These are phyloP conservation scores for Hypholoma sublateritium DNA, from an alignment of 768 basidiomycete species.

Conservation along the genomic window DNA sequence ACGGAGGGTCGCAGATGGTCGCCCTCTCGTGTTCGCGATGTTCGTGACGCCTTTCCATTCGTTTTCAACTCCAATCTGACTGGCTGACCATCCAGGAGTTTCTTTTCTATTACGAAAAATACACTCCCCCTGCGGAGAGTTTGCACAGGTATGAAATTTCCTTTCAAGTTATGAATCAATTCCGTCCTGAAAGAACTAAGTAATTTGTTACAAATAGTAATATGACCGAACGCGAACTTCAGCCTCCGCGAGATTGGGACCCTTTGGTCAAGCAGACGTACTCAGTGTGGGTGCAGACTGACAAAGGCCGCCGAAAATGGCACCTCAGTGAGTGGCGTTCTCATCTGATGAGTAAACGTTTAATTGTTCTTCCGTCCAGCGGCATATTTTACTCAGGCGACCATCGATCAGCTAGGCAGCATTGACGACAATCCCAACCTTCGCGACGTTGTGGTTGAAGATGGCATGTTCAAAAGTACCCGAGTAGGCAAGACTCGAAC, in stretches of 20 bases:
- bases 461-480: conserved; percentile 70
- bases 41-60: conserved; percentile 32
- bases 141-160: conserved; percentile 32
- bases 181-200: conserved; percentile 5
- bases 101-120: conserved; percentile 83
- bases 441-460: conserved; percentile 61
- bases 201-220: conserved; percentile 17
- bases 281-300: conserved; percentile 72
- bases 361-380: conserved; percentile 38
- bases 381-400: conserved; percentile 80
- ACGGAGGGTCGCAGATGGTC: conserved; percentile 85
- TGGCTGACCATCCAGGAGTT: conserved; percentile 56
- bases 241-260: conserved; percentile 62
- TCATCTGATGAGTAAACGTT: conserved; percentile 7
- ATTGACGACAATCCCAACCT: conserved; percentile 67
- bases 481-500: conserved; percentile 50
- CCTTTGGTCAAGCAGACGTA: conserved; percentile 83
- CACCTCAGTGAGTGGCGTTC: conserved; percentile 62
- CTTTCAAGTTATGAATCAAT: background rate
- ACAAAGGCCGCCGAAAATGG: conserved; percentile 73
- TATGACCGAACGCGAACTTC: conserved; percentile 46
- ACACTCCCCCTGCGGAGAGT: conserved; percentile 45
- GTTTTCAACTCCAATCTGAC: conserved; percentile 8
- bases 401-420: conserved; percentile 67
- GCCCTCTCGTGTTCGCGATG: conserved; percentile 81